Percentiles rank a stretch among this genome's conserved stretches.
Evolutionary conservation across 345 rosid genomes (phyloP).

Genomic region (Turnera subulata): DNA sequence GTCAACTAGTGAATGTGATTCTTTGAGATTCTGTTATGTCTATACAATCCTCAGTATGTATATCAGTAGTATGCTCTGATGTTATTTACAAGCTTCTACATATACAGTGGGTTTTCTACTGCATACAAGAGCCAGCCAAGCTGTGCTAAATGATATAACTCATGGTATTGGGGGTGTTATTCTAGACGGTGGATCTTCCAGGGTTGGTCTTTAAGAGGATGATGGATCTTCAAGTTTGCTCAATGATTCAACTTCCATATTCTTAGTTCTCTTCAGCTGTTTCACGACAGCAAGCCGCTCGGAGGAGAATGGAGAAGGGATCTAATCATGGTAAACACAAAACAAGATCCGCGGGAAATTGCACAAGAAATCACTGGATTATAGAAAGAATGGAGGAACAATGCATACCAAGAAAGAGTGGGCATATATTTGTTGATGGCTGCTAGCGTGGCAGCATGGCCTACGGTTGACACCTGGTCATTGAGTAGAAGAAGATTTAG

Average conservation of each 20-base stretch:
- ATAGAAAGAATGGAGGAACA: not conserved
- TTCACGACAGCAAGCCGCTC: constrained; percentile 52
- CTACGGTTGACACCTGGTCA: constrained; percentile 51
- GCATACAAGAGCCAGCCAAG: not conserved
- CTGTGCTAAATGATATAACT: not conserved
- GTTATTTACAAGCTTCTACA: constrained; percentile 12
- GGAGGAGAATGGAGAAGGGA: constrained; percentile 58
- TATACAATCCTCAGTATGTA: no score
- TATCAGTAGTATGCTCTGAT: constrained; percentile 10
- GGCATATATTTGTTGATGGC: constrained; percentile 53
- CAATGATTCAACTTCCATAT: constrained; percentile 43
- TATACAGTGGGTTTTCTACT: not conserved
- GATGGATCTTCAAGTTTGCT: constrained; percentile 44
- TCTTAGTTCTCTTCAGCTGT: constrained; percentile 53
- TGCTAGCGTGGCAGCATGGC: constrained; percentile 61
- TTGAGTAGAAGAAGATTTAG: not conserved
- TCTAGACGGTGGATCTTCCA: constrained; percentile 6
- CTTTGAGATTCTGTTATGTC: no score
- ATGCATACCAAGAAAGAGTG: constrained; percentile 45
- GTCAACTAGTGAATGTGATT: constrained; percentile 9
- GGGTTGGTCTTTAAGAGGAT: constrained; percentile 15
- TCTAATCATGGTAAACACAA: constrained; percentile 26
- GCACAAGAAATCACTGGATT: not conserved
- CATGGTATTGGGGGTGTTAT: no score
- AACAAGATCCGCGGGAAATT: constrained; percentile 11